Base-by-base conservation (phyloP, 106 monocot species). In the Dioscorea zingiberensis region DNA sequence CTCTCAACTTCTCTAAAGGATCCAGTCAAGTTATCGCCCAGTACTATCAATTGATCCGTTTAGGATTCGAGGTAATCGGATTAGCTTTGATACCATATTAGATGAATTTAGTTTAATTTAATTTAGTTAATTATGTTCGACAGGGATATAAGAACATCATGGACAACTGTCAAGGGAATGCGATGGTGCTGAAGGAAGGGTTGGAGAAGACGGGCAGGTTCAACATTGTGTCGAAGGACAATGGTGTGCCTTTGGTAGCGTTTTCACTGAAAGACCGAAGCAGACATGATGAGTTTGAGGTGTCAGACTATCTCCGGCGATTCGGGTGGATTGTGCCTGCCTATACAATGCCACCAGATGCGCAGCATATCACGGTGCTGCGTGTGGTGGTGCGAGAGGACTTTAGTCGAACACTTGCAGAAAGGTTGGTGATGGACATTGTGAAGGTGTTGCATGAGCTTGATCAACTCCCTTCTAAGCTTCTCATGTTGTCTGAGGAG, bases 311-410 rank as follows among this genome's bases (percentile, higher is more conserved):
- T 69, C 78, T 97, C 44, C 75, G 91, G 21, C 71, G 88, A 23
- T 97, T 81, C 58, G 97, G 88, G 2, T 97, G 97, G 97, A 97
- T 97, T 63, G 91, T 97, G 48, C 95, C 95, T 22, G 91, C 91
- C 18, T 91, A 97, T 85, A 91, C 91, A 6, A 88, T 97, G 95
- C 95, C 95, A 5, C 77, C 95, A 4, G 81, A 88, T 29, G 97
- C 91, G 17, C 76, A 97, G 62, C 83, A 92, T 54, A 27, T 97
- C 21, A 83, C 85, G 2, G 88, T 97, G 38, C 73, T 94, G 44
- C 87, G 94, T 7, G 90, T 90, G 2, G 94, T 94, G 55, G 70
- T 94, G 54, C 59, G 94, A 1, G 94, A 94, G 78, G 94, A 91
- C 63, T 94, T 94, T 80, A 90, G 94, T 69, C 66, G 94, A 23